Percentiles rank a stretch among this genome's conserved stretches.
Conservation (phyloP, 1,284 basidiomycete genomes). For the Athelia sp. region DNA sequence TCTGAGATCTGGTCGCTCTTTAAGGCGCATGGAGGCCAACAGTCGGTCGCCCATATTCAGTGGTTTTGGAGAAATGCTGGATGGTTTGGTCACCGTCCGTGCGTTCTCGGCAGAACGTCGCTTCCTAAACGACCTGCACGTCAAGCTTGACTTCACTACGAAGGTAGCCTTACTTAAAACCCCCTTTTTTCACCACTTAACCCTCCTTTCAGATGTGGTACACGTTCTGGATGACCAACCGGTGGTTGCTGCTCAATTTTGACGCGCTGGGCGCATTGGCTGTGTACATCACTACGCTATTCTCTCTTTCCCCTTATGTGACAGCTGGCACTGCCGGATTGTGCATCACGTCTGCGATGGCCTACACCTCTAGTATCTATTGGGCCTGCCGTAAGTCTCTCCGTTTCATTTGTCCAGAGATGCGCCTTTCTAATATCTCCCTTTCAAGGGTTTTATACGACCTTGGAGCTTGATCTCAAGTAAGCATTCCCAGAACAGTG, state of each 20-base stretch:
- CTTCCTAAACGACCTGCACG: constrained; percentile 12
- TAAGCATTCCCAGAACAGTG: constrained; percentile 25
- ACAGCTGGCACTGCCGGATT: constrained; percentile 11
- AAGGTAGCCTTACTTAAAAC: constrained; percentile 23
- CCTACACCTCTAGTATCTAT: constrained; percentile 7
- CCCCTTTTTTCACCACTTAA: not conserved
- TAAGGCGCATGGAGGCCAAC: constrained; percentile 61
- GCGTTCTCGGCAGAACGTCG: constrained; percentile 12
- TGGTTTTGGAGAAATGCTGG: constrained; percentile 62
- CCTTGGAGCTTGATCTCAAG: constrained; percentile 65
- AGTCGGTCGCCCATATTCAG: constrained; percentile 54
- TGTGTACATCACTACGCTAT: constrained; percentile 14
- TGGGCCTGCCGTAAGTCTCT: constrained; percentile 9
- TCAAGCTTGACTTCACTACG: constrained; percentile 60
- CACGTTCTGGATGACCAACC: constrained; percentile 76
- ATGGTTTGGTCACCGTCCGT: constrained; percentile 51
- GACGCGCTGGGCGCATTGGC: constrained; percentile 6
- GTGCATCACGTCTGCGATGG: constrained; percentile 13
- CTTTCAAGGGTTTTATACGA: constrained; percentile 31
- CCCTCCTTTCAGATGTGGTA: constrained; percentile 59
- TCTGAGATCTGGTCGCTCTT: constrained; percentile 47
- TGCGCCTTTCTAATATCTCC: not conserved
- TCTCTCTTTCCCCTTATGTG: constrained; percentile 8
- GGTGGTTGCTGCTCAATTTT: constrained; percentile 75
- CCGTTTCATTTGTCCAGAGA: constrained; percentile 30